A percentile compares a stretch with the other conserved stretches of the same genome.
phyloP scores from a whole-genome alignment of 805 yeast genomes.

The Wickerhamomyces subpelliculosus region DNA sequence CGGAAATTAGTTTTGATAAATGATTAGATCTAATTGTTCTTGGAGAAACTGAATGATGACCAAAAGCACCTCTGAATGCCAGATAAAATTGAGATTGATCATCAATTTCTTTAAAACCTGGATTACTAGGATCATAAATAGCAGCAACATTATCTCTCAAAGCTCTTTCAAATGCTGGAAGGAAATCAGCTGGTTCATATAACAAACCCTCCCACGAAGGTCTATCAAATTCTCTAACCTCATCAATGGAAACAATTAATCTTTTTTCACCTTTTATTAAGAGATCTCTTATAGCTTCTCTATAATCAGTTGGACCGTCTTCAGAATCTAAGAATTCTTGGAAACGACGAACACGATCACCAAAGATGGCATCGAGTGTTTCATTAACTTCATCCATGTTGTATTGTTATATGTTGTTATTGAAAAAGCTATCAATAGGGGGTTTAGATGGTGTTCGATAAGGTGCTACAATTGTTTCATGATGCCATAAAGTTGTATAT shows the following conservation, averaged over 20 bases:
- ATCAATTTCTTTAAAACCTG: slow-evolving; percentile 43
- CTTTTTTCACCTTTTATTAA: slow-evolving; percentile 60
- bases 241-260: slow-evolving; percentile 74
- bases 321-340: slow-evolving; percentile 75
- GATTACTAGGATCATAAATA: slow-evolving; percentile 56
- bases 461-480: no score
- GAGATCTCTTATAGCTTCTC: slow-evolving; percentile 66
- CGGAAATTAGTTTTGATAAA: slow-evolving; percentile 73
- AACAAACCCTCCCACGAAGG: slow-evolving; percentile 73
- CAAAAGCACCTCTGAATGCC: slow-evolving; percentile 87
- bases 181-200: slow-evolving; percentile 69
- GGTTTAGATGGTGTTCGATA: background rate
- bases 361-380: slow-evolving; percentile 41
- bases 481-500: no score
- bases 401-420: background rate
- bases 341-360: slow-evolving; percentile 82
- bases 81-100: slow-evolving; percentile 63
- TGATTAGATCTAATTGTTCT: slow-evolving; percentile 74
- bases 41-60: slow-evolving; percentile 81
- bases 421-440: background rate
- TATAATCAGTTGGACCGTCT: slow-evolving; percentile 51
- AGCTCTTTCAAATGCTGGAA: slow-evolving; percentile 88
- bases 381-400: slow-evolving; percentile 20
- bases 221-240: slow-evolving; percentile 75
- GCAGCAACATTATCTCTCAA: slow-evolving; percentile 72